Conservation (phyloP, 192 early-diverging fungal genomes). For the Mortierella claussenii region DNA sequence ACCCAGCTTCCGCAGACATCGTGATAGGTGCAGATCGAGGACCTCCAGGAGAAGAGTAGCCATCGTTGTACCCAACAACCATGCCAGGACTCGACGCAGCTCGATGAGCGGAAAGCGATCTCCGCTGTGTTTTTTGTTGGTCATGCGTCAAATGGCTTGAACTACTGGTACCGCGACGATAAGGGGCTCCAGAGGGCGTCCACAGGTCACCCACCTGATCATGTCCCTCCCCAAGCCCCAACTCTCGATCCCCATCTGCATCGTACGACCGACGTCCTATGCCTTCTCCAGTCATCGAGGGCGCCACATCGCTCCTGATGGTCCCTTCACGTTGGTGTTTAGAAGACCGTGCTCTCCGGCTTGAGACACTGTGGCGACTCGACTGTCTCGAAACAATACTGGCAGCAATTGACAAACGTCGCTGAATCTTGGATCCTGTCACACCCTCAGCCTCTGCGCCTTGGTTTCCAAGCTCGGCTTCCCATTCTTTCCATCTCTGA, state of each 20-base stretch:
- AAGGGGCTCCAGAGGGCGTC: background rate
- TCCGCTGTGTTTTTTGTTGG: background rate
- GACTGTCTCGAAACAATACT: conserved; percentile 50
- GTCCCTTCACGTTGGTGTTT: conserved; percentile 8
- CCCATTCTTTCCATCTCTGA: conserved; percentile 54
- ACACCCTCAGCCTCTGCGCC: conserved; percentile 50
- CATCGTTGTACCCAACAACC: no score
- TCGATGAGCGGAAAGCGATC: background rate
- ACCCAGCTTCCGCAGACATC: no score
- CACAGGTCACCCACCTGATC: conserved; percentile 23
- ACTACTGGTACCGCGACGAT: conserved; percentile 31
- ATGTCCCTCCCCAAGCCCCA: conserved; percentile 13
- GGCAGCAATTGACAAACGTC: conserved; percentile 48
- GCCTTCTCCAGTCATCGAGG: no score
- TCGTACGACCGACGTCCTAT: conserved; percentile 17
- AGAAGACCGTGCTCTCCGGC: conserved; percentile 15
- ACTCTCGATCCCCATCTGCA: background rate
- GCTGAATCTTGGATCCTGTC: conserved; percentile 49
- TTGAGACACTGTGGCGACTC: conserved; percentile 20
- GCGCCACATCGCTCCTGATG: background rate
- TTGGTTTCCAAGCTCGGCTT: conserved; percentile 42
- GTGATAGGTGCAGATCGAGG: no score
- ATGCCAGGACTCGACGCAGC: background rate
- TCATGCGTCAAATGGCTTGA: conserved; percentile 22
- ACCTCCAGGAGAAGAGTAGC: no score